Base-by-base conservation (phyloP, 83 land plant genomes). In the Picea mariana region DNA sequence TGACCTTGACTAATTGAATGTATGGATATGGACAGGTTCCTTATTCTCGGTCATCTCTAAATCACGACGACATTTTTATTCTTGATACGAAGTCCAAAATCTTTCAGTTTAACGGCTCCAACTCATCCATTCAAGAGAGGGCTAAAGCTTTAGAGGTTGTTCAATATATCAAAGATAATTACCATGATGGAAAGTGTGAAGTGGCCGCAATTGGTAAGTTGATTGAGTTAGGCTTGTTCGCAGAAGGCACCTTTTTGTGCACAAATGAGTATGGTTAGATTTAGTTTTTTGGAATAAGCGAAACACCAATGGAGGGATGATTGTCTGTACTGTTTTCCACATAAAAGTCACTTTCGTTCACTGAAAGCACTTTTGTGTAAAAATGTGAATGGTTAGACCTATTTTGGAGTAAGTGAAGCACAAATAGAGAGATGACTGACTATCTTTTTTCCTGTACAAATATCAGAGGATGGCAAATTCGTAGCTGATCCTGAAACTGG, bases 401-500 rank as follows among this genome's bases (percentile, higher is more conserved):
- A 18, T 71, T 71, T 18, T 71, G 17, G 47, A 71, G 21, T 40
- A 69, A 38, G 38, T 71, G n/a, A 71, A 71, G 23, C 9, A 27
- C 44, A 7, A 18, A 18, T 71, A 68, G 73, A 15, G 38, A 20
- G 44, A 71, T 16, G 49, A 38, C 42, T 40, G 18, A 40, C 11
- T 3, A 38, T 38, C 38, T 5, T 40, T 9, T 8, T 71, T 75
- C 1, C 77, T 47, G 59, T 26, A 44, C 21, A 75, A 44, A 3
- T 75, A 59, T 60, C 24, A 94, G 96, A 94, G 85, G 96, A 94
- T 90, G 96, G 96, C 5, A 94, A 94, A 82, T 78, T 94, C 71
- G 93, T 92, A 65, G 96, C 89, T 47, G 96, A 94, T 79, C 42
- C 91, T 85, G 96, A 92, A 79, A 90, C 84, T 82, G 96, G 96